Percentiles rank a stretch among this genome's conserved stretches.
Evolutionary conservation across 257 asterid genomes (phyloP).

Genomic region (Capsicum pubescens): DNA sequence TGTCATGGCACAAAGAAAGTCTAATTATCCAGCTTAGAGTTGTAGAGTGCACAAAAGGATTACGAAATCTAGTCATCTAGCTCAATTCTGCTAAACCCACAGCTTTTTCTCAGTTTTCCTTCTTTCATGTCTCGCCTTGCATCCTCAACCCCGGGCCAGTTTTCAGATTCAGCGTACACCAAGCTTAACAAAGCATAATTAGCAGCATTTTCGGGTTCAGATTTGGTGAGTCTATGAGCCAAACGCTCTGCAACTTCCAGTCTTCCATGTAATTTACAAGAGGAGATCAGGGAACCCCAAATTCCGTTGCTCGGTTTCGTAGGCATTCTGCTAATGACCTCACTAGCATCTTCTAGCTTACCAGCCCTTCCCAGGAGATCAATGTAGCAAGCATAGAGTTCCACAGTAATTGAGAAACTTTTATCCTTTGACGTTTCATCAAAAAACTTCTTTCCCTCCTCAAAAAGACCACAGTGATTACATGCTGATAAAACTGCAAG

Average conservation of each 20-base stretch:
- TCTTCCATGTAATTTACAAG: slow-evolving; percentile 67
- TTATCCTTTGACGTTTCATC: slow-evolving; percentile 43
- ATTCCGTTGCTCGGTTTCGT: slow-evolving; percentile 44
- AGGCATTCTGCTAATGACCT: slow-evolving; percentile 52
- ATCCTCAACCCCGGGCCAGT: slow-evolving; percentile 69
- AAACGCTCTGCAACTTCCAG: slow-evolving; percentile 59
- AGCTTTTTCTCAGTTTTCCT: slow-evolving; percentile 44
- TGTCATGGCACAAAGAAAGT: not conserved
- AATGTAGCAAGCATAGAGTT: slow-evolving; percentile 69
- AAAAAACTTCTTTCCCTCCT: slow-evolving; percentile 59
- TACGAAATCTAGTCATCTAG: not conserved
- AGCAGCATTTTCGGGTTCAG: slow-evolving; percentile 73
- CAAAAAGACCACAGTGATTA: slow-evolving; percentile 63
- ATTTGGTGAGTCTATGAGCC: slow-evolving; percentile 50
- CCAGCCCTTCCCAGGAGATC: slow-evolving; percentile 85
- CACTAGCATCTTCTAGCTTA: slow-evolving; percentile 58
- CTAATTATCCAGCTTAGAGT: slow-evolving; percentile 4
- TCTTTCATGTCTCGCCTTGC: slow-evolving; percentile 57
- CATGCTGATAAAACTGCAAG: slow-evolving; percentile 66
- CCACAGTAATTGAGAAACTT: slow-evolving; percentile 39
- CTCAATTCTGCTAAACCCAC: slow-evolving; percentile 63
- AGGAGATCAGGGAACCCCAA: slow-evolving; percentile 61
- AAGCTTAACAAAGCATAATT: slow-evolving; percentile 57
- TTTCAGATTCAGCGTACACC: slow-evolving; percentile 63
- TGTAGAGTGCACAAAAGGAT: not conserved